Evolutionary conservation across 202 grass and related monocot species (phyloP).

Genomic region (Eragrostis tef): DNA sequence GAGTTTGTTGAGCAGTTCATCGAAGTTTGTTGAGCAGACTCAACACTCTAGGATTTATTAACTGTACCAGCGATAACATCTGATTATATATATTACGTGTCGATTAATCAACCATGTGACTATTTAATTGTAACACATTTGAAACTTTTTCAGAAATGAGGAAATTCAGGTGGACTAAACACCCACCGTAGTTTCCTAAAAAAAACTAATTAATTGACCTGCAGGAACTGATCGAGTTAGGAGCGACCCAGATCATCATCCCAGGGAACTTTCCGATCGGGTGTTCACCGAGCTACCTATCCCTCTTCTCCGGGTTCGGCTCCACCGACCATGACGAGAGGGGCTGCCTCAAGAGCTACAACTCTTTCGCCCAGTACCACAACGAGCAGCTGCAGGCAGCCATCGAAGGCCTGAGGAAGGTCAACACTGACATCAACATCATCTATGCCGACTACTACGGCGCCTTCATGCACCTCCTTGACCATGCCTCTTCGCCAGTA

Average conservation of each 20-base stretch:
- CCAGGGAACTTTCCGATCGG: slow-evolving; percentile 87
- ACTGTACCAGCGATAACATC: too few relatives aligned
- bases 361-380: slow-evolving; percentile 73
- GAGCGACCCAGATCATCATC: slow-evolving; percentile 67
- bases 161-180: too few relatives aligned
- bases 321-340: slow-evolving; percentile 55
- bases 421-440: slow-evolving; percentile 54
- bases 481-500: slow-evolving; percentile 55
- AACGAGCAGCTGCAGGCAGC: slow-evolving; percentile 69
- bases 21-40: slow-evolving; percentile 42
- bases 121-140: neutral
- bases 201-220: neutral
- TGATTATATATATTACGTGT: neutral
- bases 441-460: slow-evolving; percentile 89
- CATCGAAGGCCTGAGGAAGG: slow-evolving; percentile 51
- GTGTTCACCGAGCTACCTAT: slow-evolving; percentile 85
- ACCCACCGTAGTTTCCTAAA: too few relatives aligned
- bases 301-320: slow-evolving; percentile 54
- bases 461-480: slow-evolving; percentile 72
- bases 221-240: slow-evolving; percentile 71
- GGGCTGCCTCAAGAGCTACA: slow-evolving; percentile 72
- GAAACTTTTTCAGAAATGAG: too few relatives aligned
- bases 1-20: too few relatives aligned
- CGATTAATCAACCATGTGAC: neutral
- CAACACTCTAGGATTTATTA: neutral